These are phyloP conservation scores for Penicillium sp. DNA, from an alignment of 2,329 filamentous ascomycete genomes.

Conservation along the genomic window DNA sequence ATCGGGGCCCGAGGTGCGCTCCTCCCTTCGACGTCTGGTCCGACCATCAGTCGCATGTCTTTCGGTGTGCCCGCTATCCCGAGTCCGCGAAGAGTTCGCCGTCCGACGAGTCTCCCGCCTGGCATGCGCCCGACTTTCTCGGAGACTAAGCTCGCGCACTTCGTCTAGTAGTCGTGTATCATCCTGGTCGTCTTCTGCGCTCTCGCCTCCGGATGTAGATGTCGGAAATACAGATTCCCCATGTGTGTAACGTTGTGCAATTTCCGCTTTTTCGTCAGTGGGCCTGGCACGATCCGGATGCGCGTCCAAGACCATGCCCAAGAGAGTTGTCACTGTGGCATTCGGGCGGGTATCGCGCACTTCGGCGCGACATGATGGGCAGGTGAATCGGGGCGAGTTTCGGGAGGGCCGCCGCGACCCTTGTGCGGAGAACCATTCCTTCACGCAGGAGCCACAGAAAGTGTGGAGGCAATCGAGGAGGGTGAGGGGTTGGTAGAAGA, in stretches of 20 bases:
- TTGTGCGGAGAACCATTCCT: slow-evolving; percentile 93
- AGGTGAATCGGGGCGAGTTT: slow-evolving; percentile 69
- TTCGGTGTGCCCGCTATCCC: slow-evolving; percentile 41
- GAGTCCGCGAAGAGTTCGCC: slow-evolving; percentile 26
- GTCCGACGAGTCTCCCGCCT: slow-evolving; percentile 30
- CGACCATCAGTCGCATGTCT: slow-evolving; percentile 41
- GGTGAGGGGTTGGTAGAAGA: slow-evolving; percentile 87
- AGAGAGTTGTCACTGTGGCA: slow-evolving; percentile 82
- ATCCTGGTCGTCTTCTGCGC: slow-evolving; percentile 54
- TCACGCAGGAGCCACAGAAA: slow-evolving; percentile 92
- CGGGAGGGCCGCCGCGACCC: slow-evolving; percentile 55
- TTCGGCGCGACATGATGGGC: slow-evolving; percentile 84
- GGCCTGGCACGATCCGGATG: slow-evolving; percentile 75
- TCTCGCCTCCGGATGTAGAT: slow-evolving; percentile 45
- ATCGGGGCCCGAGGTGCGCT: slow-evolving; percentile 22
- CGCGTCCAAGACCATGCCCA: slow-evolving; percentile 83
- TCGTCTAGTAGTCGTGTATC: slow-evolving; percentile 71
- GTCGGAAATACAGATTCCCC: slow-evolving; percentile 79
- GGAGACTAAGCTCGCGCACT: slow-evolving; percentile 72
- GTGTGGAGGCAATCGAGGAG: slow-evolving; percentile 93
- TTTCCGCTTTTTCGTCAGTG: slow-evolving; percentile 72
- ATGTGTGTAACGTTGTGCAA: slow-evolving; percentile 73
- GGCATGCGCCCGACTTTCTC: slow-evolving; percentile 38
- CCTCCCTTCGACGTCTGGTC: slow-evolving; percentile 38
- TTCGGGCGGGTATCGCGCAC: slow-evolving; percentile 89